Conservation (phyloP, 495 filamentous ascomycete genomes). For the Hypomontagnella submonticulosa region DNA sequence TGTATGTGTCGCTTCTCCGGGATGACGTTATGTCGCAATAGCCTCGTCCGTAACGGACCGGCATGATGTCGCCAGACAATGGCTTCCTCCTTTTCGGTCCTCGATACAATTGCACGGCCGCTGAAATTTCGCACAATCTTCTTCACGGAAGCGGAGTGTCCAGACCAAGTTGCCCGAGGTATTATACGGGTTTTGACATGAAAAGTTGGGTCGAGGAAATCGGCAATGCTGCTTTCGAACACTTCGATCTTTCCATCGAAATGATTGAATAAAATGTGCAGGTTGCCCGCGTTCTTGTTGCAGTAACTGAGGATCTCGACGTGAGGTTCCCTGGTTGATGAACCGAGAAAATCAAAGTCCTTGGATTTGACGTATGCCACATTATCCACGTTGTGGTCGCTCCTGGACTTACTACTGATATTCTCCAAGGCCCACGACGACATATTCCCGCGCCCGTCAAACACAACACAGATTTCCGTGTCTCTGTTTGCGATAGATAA, state of each 20-base stretch:
- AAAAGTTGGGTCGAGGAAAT: conserved; percentile 82
- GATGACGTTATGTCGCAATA: conserved; percentile 77
- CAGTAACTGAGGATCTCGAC: conserved; percentile 81
- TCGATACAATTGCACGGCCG: conserved; percentile 81
- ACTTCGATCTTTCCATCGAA: conserved; percentile 88
- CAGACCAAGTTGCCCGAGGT: conserved; percentile 76
- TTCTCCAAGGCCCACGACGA: conserved; percentile 95
- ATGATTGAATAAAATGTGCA: conserved; percentile 84
- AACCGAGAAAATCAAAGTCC: conserved; percentile 71
- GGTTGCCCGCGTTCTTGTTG: conserved; percentile 65
- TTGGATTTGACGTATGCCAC: conserved; percentile 78
- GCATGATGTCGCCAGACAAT: conserved; percentile 81
- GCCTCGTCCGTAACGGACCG: conserved; percentile 58
- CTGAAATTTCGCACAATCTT: conserved; percentile 86
- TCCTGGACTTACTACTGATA: conserved; percentile 77
- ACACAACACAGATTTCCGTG: conserved; percentile 87
- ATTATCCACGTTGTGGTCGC: conserved; percentile 82
- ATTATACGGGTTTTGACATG: conserved; percentile 67
- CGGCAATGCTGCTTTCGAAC: conserved; percentile 80
- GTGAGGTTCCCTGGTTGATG: conserved; percentile 51
- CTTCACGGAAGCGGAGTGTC: conserved; percentile 81
- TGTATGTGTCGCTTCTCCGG: conserved; percentile 79
- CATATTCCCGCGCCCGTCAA: conserved; percentile 88
- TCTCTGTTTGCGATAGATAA: conserved; percentile 85
- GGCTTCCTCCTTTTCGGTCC: conserved; percentile 80